Evolutionary conservation across 441 rosid genomes (phyloP).

Genomic region (Populus hybrid): DNA sequence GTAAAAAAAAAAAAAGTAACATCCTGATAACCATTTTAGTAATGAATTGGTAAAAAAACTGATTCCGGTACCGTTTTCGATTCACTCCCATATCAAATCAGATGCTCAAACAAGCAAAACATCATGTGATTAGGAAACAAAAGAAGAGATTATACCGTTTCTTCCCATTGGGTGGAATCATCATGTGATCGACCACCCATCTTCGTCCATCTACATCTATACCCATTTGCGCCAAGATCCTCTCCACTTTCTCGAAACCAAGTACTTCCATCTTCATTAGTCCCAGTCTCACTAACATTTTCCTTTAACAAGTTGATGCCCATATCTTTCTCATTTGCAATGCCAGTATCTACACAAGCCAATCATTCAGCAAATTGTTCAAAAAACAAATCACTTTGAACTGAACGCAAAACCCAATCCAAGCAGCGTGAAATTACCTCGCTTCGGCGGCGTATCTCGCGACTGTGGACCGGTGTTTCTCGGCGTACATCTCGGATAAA

Average conservation of each 20-base stretch:
- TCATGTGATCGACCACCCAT: slow-evolving; percentile 91
- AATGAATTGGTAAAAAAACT: too few species aligned
- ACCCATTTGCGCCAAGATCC: slow-evolving; percentile 82
- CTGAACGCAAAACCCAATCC: background rate
- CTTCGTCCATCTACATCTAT: slow-evolving; percentile 91
- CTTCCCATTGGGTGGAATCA: slow-evolving; percentile 88
- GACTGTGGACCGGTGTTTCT: slow-evolving; percentile 87
- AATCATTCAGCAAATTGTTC: slow-evolving; percentile 8
- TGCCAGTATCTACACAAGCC: slow-evolving; percentile 74
- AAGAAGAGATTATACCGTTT: slow-evolving; percentile 56
- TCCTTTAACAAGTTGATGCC: slow-evolving; percentile 83
- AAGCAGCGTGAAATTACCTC: slow-evolving; percentile 46
- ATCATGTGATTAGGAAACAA: background rate
- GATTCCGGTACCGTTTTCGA: background rate
- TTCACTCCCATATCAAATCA: slow-evolving; percentile 16
- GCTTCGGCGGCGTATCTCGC: slow-evolving; percentile 88
- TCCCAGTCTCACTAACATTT: slow-evolving; percentile 77
- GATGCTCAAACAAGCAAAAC: slow-evolving; percentile 14
- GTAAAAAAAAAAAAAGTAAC: background rate
- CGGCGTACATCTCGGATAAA: slow-evolving; percentile 79
- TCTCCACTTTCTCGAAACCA: slow-evolving; percentile 94
- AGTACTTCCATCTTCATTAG: slow-evolving; percentile 86
- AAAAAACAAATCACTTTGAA: background rate
- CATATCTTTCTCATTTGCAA: slow-evolving; percentile 98
- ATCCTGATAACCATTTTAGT: too few species aligned